Evolutionary conservation across 805 yeast genomes (phyloP), one percentile per base, ranked within the genome.

Genomic region (Kluyveromyces siamensis): DNA sequence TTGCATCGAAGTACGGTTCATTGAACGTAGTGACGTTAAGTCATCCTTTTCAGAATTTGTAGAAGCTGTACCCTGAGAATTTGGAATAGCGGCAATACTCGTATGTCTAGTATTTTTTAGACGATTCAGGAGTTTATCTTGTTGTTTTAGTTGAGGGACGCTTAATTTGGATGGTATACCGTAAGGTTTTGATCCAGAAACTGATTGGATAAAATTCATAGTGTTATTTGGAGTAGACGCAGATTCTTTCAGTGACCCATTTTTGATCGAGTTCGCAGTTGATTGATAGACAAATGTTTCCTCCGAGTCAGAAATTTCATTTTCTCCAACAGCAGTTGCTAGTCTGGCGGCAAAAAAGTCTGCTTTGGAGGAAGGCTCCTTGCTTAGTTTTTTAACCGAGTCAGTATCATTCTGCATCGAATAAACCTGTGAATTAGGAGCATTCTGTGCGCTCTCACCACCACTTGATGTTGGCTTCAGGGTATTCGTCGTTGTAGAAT

Each of bases 261-360:
- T 60, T 33, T 60, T 61, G 13, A 62, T 60, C 3, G 68, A 63
- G 37, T 61, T 62, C 7, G 67, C 65, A 5, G 68, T 63, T 14
- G 67, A 62, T 59, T 90, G 97, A 64, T 91, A 91, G n/a, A 91
- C 96, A 73, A 93, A 91, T 1, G 96, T 88, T 64, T 93, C 99
- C 56, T 90, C 96, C 25, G 89, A 81, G 63, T 90, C 97, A 35
- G 90, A 83, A 39, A 85, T 80, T 52, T 85, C 87, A 41, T 80
- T 90, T 57, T 88, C 96, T 53, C 85, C 95, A 4, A 91, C 95
- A 1, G 98, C 98, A 48, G 88, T 83, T 8, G 96, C 98, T 52
- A 93, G 73, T 57, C 84, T 86, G 0, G 98, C 97, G 9, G 97
- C 98, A 66, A 93, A 93, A 51, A 88, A 80, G 60, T 90, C 98